Conservation (phyloP, 2,329 filamentous ascomycete species). For the Alternaria tenuissima region DNA sequence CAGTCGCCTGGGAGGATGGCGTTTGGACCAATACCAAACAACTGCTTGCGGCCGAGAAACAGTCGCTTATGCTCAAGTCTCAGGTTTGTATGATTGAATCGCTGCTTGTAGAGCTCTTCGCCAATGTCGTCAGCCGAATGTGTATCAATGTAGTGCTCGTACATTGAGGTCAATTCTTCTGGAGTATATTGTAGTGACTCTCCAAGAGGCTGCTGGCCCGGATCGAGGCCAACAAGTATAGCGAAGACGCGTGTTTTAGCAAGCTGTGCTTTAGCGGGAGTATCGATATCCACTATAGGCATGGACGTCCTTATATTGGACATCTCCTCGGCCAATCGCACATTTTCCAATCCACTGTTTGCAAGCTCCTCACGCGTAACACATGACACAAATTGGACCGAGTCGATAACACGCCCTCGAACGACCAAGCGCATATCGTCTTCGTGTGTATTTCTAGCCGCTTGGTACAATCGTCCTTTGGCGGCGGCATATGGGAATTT, state of each 20-base stretch:
- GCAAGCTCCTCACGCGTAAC: background rate
- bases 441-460: background rate
- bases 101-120: background rate
- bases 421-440: background rate
- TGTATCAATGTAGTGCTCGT: conserved; percentile 1
- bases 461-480: background rate
- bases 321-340: background rate
- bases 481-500: conserved; percentile 1
- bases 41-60: background rate
- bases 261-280: background rate
- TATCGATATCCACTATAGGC: background rate
- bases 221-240: background rate
- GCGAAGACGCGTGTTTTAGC: background rate
- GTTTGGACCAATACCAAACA: background rate
- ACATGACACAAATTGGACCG: background rate
- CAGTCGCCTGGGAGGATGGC: background rate
- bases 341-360: background rate
- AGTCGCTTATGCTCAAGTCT: background rate
- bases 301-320: background rate
- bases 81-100: background rate
- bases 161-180: background rate
- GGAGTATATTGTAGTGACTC: background rate
- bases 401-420: background rate
- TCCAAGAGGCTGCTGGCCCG: background rate
- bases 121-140: background rate